Conservation (phyloP, 768 basidiomycete species). For the Dioszegia aurantiaca region DNA sequence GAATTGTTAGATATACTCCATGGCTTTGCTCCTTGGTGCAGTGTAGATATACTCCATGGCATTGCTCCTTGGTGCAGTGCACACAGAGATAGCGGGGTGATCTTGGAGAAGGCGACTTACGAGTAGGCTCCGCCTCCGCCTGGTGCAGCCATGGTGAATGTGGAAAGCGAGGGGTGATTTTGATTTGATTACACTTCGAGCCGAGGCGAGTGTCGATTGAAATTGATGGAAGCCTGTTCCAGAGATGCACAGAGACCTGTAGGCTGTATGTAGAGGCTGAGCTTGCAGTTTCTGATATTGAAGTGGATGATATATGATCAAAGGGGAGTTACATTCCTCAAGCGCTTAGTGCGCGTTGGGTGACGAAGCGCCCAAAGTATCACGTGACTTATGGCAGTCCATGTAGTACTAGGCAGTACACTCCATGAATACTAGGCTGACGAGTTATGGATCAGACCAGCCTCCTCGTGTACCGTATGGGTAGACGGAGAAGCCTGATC, state of each 20-base stretch:
- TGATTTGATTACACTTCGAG: too few species aligned
- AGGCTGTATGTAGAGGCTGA: too few species aligned
- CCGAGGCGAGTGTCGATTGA: not conserved
- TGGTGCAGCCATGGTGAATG: constrained; percentile 46
- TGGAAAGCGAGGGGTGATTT: constrained; percentile 7
- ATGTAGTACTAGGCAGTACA: too few species aligned
- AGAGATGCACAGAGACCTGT: too few species aligned
- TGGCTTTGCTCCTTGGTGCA: not conserved
- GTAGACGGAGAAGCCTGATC: too few species aligned
- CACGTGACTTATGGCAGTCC: not conserved
- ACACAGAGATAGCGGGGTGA: constrained; percentile 8
- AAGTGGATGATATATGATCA: not conserved
- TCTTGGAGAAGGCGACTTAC: constrained; percentile 23
- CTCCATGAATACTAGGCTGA: too few species aligned
- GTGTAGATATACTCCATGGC: not conserved
- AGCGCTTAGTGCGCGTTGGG: constrained; percentile 4
- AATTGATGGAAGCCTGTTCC: not conserved
- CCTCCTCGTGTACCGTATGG: too few species aligned
- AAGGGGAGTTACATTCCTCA: constrained; percentile 5
- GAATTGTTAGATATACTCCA: constrained; percentile 1
- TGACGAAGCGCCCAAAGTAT: constrained; percentile 7
- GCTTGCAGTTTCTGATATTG: not conserved
- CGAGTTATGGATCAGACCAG: too few species aligned
- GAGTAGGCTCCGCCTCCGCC: constrained; percentile 53
- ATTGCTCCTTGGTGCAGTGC: not conserved